A percentile compares a stretch with the other conserved stretches of the same genome.
phyloP scores from a whole-genome alignment of 345 rosid genomes.

The Passiflora organensis region DNA sequence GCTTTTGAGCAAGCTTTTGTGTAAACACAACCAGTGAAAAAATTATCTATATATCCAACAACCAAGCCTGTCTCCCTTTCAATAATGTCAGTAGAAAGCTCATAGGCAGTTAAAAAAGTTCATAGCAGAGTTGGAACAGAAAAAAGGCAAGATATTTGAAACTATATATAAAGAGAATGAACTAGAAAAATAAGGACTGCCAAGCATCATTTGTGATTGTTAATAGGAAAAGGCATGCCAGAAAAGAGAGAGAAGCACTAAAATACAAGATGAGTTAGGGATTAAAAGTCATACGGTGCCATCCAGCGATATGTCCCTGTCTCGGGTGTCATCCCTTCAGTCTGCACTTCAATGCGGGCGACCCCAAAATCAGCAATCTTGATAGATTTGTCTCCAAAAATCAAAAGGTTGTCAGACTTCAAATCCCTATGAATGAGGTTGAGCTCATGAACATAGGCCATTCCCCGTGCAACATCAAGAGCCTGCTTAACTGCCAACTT shows the following conservation, averaged over 20 bases:
- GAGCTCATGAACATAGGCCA: constrained; percentile 28
- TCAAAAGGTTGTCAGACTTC: constrained; percentile 25
- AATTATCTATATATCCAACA: too few species aligned
- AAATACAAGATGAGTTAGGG: not conserved
- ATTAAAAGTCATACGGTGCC: constrained; percentile 26
- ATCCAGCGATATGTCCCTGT: constrained; percentile 31
- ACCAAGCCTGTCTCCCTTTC: too few species aligned
- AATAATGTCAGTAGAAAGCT: too few species aligned
- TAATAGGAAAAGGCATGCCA: not conserved
- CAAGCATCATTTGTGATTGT: too few species aligned
- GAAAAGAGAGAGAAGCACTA: not conserved
- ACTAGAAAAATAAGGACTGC: too few species aligned
- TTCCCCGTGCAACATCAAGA: constrained; percentile 27
- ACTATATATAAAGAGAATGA: too few species aligned
- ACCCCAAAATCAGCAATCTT: constrained; percentile 32
- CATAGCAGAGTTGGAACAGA: too few species aligned
- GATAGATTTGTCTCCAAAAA: constrained; percentile 26
- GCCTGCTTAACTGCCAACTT: constrained; percentile 31
- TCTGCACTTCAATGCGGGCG: constrained; percentile 28
- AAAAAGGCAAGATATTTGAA: too few species aligned
- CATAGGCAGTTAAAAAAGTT: too few species aligned
- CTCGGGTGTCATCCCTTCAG: constrained; percentile 31
- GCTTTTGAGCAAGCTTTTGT: too few species aligned
- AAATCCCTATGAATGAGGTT: constrained; percentile 25
- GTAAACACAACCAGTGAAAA: too few species aligned